Conservation (phyloP, 1,284 basidiomycete species). For the Rhizoctonia solani region DNA sequence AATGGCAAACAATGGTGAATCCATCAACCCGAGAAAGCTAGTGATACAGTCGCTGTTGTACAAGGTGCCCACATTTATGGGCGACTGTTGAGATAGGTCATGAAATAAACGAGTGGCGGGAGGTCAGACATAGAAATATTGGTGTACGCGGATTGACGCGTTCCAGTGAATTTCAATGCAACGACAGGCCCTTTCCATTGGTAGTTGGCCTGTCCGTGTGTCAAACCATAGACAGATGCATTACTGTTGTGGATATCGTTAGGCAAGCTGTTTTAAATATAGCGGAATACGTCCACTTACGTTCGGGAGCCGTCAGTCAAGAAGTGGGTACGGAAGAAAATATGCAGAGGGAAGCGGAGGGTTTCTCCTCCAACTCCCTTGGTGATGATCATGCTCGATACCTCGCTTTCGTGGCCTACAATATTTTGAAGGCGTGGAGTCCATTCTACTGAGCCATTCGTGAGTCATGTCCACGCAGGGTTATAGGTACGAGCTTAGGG, state of each 20-base stretch:
- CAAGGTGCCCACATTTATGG: background rate
- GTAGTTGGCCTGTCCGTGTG: constrained; percentile 28
- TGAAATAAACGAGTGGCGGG: constrained; percentile 26
- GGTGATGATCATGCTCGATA: constrained; percentile 34
- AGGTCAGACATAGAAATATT: constrained; percentile 29
- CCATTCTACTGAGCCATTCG: constrained; percentile 6
- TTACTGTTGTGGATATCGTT: background rate
- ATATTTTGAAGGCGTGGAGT: background rate
- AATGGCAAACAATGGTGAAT: too few relatives aligned
- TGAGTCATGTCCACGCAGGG: constrained; percentile 27
- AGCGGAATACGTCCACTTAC: background rate
- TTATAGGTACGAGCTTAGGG: constrained; percentile 29
- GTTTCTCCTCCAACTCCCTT: constrained; percentile 37
- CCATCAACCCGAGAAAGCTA: too few relatives aligned
- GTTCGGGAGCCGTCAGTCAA: constrained; percentile 36
- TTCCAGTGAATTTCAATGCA: constrained; percentile 75
- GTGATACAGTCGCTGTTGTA: background rate
- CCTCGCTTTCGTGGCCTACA: constrained; percentile 4
- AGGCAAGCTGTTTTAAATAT: background rate
- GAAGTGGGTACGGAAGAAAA: constrained; percentile 39
- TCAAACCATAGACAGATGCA: constrained; percentile 1
- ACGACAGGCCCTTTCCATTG: constrained; percentile 44
- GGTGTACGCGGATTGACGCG: constrained; percentile 22
- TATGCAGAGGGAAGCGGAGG: constrained; percentile 38
- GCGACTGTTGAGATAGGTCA: constrained; percentile 27